A percentile compares a stretch with the other conserved stretches of the same genome.
phyloP scores from a whole-genome alignment of 106 monocot species.

The Allium cepa region DNA sequence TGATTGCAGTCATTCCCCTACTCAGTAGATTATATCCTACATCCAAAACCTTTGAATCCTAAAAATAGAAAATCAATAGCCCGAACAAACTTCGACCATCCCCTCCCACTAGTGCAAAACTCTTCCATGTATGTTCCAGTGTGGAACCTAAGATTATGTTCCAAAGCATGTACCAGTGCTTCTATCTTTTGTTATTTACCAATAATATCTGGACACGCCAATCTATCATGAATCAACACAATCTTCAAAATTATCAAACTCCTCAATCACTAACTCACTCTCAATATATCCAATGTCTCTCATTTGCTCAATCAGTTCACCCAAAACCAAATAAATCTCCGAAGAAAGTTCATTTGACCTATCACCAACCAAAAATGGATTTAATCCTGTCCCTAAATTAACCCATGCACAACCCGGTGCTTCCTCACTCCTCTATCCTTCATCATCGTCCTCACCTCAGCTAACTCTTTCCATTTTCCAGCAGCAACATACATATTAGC shows the following conservation, averaged over 20 bases:
- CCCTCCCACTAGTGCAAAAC: too few species aligned
- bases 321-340: slow-evolving; percentile 36
- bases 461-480: slow-evolving; percentile 44
- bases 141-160: too few species aligned
- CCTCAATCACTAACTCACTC: slow-evolving; percentile 2
- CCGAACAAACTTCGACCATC: too few species aligned
- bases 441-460: slow-evolving; percentile 46
- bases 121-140: too few species aligned
- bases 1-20: too few species aligned
- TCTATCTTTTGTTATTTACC: not conserved
- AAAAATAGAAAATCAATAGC: too few species aligned
- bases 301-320: slow-evolving; percentile 28
- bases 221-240: not conserved
- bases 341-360: slow-evolving; percentile 13
- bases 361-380: slow-evolving; percentile 42
- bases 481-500: slow-evolving; percentile 37
- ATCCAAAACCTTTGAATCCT: too few species aligned
- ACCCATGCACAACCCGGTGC: slow-evolving; percentile 9
- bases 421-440: slow-evolving; percentile 41
- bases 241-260: too few species aligned
- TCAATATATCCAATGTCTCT: slow-evolving; percentile 32
- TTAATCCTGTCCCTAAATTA: slow-evolving; percentile 30
- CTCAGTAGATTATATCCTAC: too few species aligned
- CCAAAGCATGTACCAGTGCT: too few species aligned
- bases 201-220: not conserved